phyloP scores from a whole-genome alignment of 192 early-diverging fungal genomes.

The Mortierella antarctica region DNA sequence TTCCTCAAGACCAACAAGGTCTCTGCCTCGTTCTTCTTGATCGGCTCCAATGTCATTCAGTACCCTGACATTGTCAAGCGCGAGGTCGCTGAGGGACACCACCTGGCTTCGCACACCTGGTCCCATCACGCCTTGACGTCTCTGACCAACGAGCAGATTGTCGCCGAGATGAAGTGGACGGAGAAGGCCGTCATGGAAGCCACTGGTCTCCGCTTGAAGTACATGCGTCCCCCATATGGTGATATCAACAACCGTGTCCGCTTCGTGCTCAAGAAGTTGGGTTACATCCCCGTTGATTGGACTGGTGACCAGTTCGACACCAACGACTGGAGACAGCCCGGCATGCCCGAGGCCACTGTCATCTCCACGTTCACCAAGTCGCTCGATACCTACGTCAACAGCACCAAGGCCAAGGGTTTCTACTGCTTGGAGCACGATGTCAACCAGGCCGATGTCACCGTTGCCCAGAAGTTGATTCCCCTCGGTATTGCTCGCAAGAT shows the following conservation, averaged over 20 bases:
- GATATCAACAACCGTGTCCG: constrained; percentile 84
- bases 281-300: constrained; percentile 56
- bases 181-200: constrained; percentile 64
- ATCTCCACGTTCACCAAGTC: constrained; percentile 25
- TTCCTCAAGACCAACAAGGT: constrained; percentile 56
- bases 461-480: constrained; percentile 56
- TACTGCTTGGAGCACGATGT: constrained; percentile 65
- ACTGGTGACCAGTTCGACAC: constrained; percentile 52
- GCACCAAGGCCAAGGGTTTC: constrained; percentile 53
- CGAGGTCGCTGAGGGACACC: constrained; percentile 60
- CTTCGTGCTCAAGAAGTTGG: constrained; percentile 70
- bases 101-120: constrained; percentile 75
- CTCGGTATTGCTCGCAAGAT: constrained; percentile 32
- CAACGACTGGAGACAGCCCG: constrained; percentile 51
- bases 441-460: constrained; percentile 42
- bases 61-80: constrained; percentile 56
- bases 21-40: constrained; percentile 65
- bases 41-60: constrained; percentile 61
- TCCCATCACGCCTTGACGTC: constrained; percentile 67
- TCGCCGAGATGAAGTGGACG: constrained; percentile 77
- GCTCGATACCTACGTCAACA: constrained; percentile 35
- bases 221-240: constrained; percentile 73
- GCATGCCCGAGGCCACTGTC: constrained; percentile 43
- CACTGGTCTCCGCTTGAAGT: constrained; percentile 65
- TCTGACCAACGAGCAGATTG: constrained; percentile 56